These are phyloP conservation scores for Paraphoma chrysanthemicola DNA, from an alignment of 2,329 filamentous ascomycete genomes.

Conservation along the genomic window DNA sequence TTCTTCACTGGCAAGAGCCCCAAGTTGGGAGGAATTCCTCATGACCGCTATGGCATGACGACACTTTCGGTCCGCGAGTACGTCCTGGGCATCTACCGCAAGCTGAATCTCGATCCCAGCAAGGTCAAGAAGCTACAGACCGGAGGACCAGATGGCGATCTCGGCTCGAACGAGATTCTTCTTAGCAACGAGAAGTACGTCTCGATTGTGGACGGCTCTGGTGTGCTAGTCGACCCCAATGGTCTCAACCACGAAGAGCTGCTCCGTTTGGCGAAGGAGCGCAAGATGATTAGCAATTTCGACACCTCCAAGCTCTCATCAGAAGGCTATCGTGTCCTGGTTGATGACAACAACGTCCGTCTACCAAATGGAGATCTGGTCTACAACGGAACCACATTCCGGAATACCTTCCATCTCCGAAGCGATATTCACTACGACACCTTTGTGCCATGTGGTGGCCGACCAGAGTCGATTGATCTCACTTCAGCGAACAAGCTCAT, in stretches of 20 bases:
- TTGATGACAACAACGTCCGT: constrained; percentile 88
- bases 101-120: constrained; percentile 85
- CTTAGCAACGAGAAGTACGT: constrained; percentile 96
- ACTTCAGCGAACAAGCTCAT: constrained; percentile 88
- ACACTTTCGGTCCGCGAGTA: constrained; percentile 96
- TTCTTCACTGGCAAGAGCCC: constrained; percentile 99
- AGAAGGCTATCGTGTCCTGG: constrained; percentile 88
- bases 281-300: constrained; percentile 89
- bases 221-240: constrained; percentile 91
- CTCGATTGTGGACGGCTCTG: constrained; percentile 93
- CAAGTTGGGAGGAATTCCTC: constrained; percentile 93
- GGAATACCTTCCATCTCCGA: constrained; percentile 95
- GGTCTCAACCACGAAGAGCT: constrained; percentile 87
- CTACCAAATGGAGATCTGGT: constrained; percentile 87
- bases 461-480: constrained; percentile 95
- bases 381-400: constrained; percentile 92
- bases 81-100: constrained; percentile 95
- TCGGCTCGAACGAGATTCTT: constrained; percentile 97
- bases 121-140: constrained; percentile 95
- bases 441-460: constrained; percentile 95
- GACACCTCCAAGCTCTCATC: constrained; percentile 84
- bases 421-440: constrained; percentile 76
- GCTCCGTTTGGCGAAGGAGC: constrained; percentile 80
- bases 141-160: constrained; percentile 92
- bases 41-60: constrained; percentile 97